phyloP scores from a whole-genome alignment of 345 rosid species.

The Schrenkiella parvula region DNA sequence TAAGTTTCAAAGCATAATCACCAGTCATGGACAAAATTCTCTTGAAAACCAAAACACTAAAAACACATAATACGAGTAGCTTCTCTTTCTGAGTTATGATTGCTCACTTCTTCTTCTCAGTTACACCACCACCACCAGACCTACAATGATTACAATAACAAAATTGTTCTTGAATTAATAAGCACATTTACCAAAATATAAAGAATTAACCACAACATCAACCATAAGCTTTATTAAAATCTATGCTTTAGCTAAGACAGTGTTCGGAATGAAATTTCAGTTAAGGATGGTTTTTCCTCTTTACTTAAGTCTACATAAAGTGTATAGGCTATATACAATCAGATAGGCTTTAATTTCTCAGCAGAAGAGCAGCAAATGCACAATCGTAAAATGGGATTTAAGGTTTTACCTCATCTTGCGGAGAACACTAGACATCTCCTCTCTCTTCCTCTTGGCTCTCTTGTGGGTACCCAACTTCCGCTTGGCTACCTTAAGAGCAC shows the following conservation, averaged over 20 bases:
- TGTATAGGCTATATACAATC: not conserved
- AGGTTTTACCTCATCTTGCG: conserved; percentile 29
- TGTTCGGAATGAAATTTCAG: not conserved
- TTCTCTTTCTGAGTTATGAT: not conserved
- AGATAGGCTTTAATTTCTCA: not conserved
- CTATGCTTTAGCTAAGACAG: not conserved
- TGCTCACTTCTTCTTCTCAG: conserved; percentile 34
- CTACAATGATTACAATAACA: not conserved
- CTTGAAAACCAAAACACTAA: conserved; percentile 1
- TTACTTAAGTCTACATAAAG: not conserved
- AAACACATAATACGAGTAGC: not conserved
- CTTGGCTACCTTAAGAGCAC: conserved; percentile 40
- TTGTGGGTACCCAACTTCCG: conserved; percentile 39
- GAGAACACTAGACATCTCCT: conserved; percentile 41
- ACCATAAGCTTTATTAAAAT: no score
- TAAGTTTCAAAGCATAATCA: not conserved
- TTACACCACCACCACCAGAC: conserved; percentile 36
- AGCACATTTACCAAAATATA: no score
- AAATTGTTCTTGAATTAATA: not conserved
- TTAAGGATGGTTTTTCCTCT: not conserved
- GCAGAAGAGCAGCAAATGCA: not conserved
- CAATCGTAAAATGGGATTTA: not conserved
- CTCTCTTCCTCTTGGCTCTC: conserved; percentile 43
- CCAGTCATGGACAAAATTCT: not conserved
- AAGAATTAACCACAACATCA: no score